Percentiles rank a stretch among this genome's conserved stretches.
Evolutionary conservation across 139 green algal genomes (phyloP).

Genomic region (Deuterostichococcus epilithicus): DNA sequence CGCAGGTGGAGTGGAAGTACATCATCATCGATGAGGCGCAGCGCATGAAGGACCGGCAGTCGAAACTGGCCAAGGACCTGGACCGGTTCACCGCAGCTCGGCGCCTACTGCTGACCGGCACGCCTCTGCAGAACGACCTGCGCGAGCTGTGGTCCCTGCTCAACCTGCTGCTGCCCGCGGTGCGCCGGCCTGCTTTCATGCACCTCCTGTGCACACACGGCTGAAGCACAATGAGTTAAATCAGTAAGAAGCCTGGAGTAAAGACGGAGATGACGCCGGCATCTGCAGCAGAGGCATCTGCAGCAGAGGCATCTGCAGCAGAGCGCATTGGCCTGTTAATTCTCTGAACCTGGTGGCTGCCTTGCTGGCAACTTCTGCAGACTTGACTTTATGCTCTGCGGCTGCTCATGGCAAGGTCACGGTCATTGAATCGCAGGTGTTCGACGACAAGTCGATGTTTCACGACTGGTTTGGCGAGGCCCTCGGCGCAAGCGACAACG

Average conservation of each 20-base stretch:
- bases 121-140: constrained; percentile 91
- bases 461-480: constrained; percentile 81
- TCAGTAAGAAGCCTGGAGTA: no score
- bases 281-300: no score
- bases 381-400: no score
- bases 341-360: no score
- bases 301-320: no score
- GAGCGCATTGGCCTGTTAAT: no score
- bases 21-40: constrained; percentile 99
- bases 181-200: neutral
- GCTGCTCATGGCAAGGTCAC: no score
- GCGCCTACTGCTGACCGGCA: constrained; percentile 75
- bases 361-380: no score
- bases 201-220: neutral
- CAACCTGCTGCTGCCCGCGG: constrained; percentile 83
- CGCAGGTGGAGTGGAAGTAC: constrained; percentile 87
- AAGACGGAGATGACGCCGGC: no score
- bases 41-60: constrained; percentile 91
- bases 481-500: constrained; percentile 34
- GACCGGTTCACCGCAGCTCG: constrained; percentile 65
- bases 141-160: constrained; percentile 86
- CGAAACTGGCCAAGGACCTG: constrained; percentile 74
- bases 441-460: constrained; percentile 91
- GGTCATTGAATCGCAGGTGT: no score
- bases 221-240: no score